Evolutionary conservation across 768 basidiomycete genomes (phyloP).

Genomic region (Pisolithus albus): DNA sequence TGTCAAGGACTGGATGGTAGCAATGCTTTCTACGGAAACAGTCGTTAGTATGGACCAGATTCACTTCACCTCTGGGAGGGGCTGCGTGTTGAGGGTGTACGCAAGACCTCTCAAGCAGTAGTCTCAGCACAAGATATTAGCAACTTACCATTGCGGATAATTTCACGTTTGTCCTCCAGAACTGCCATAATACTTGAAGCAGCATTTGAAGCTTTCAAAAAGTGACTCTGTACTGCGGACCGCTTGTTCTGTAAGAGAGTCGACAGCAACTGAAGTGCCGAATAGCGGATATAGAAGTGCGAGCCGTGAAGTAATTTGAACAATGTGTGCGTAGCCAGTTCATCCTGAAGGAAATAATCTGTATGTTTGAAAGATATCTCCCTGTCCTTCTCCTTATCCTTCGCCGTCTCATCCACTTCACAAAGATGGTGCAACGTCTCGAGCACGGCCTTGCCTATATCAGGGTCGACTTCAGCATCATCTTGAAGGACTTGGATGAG

Average conservation of each 20-base stretch:
- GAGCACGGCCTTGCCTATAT: slow-evolving; percentile 86
- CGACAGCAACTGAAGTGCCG: slow-evolving; percentile 75
- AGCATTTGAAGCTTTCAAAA: slow-evolving; percentile 78
- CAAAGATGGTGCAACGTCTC: slow-evolving; percentile 86
- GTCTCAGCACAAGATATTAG: too few relatives aligned
- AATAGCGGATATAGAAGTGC: slow-evolving; percentile 82
- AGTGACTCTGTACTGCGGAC: slow-evolving; percentile 80
- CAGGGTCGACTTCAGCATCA: slow-evolving; percentile 85
- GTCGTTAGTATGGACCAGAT: slow-evolving; percentile 6
- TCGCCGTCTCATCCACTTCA: slow-evolving; percentile 57
- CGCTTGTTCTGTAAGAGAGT: slow-evolving; percentile 78
- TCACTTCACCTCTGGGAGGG: too few relatives aligned
- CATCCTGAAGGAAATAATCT: slow-evolving; percentile 66
- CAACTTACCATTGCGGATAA: slow-evolving; percentile 78
- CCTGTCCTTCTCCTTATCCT: slow-evolving; percentile 27
- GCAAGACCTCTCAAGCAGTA: too few relatives aligned
- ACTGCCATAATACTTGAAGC: slow-evolving; percentile 64
- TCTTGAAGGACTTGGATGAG: slow-evolving; percentile 77
- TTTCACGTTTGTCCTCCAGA: slow-evolving; percentile 81
- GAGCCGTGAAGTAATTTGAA: slow-evolving; percentile 69
- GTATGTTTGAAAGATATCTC: slow-evolving; percentile 83
- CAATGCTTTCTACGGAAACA: slow-evolving; percentile 60
- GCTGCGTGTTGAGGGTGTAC: too few relatives aligned
- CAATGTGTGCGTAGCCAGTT: slow-evolving; percentile 66
- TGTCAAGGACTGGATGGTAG: slow-evolving; percentile 73